phyloP scores from a whole-genome alignment of 1,139 yeast species.

The Hansenula lynferdii region DNA sequence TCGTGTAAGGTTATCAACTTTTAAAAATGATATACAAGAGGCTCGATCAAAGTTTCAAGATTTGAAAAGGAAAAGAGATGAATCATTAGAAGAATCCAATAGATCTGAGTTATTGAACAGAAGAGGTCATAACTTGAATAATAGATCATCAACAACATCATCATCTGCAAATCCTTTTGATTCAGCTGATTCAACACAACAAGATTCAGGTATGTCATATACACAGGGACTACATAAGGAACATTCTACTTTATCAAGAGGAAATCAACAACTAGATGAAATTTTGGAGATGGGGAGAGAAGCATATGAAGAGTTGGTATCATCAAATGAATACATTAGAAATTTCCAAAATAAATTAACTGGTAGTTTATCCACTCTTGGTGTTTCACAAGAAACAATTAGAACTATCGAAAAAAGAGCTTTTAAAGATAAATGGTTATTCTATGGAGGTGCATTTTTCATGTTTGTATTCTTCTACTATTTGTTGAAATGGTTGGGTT shows the following conservation, averaged over 20 bases:
- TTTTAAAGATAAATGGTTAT: slow-evolving; percentile 84
- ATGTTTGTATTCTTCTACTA: slow-evolving; percentile 67
- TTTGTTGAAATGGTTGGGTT: slow-evolving; percentile 59
- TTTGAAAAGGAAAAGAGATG: slow-evolving; percentile 64
- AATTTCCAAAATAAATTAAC: slow-evolving; percentile 62
- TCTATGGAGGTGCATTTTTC: slow-evolving; percentile 67
- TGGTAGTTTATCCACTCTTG: slow-evolving; percentile 71
- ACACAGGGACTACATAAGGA: slow-evolving; percentile 71
- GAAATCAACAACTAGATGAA: slow-evolving; percentile 81
- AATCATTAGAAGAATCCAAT: slow-evolving; percentile 44
- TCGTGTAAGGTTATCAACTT: slow-evolving; percentile 52
- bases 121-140: slow-evolving; percentile 24
- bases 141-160: slow-evolving; percentile 10
- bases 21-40: slow-evolving; percentile 55
- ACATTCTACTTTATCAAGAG: slow-evolving; percentile 56
- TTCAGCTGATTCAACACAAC: slow-evolving; percentile 19
- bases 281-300: slow-evolving; percentile 85
- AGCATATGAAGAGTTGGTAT: slow-evolving; percentile 81
- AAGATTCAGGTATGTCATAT: slow-evolving; percentile 34
- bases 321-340: slow-evolving; percentile 71
- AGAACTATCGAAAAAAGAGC: slow-evolving; percentile 78
- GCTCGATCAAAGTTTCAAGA: slow-evolving; percentile 54
- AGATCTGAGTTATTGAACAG: slow-evolving; percentile 56
- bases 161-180: slow-evolving; percentile 25
- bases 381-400: slow-evolving; percentile 84